A percentile compares a stretch with the other conserved stretches of the same genome.
Evolutionary conservation across 2,329 filamentous ascomycete species (phyloP).

Genomic region (Neofusicoccum umdonicola): DNA sequence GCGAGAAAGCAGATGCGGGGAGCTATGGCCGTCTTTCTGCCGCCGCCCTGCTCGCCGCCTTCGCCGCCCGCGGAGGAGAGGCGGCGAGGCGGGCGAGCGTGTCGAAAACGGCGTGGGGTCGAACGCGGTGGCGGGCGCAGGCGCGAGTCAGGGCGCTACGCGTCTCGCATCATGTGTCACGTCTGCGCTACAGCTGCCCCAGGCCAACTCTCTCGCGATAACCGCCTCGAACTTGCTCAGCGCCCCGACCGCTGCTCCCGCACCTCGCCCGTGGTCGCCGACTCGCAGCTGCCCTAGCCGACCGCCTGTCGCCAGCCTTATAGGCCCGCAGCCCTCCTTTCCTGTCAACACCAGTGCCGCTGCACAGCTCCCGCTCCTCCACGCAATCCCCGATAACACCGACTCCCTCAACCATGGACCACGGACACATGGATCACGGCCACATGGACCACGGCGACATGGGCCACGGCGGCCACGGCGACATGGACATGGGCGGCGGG

Average conservation of each 20-base stretch:
- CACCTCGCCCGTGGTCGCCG: neutral
- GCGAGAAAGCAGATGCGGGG: neutral
- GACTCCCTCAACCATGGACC: conserved; percentile 23
- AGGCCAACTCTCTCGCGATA: neutral
- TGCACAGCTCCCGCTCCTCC: neutral
- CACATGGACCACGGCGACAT: conserved; percentile 55
- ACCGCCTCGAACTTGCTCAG: conserved; percentile 15
- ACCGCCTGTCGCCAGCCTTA: neutral
- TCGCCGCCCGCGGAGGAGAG: neutral
- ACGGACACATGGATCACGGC: conserved; percentile 51
- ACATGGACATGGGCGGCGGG: conserved; percentile 36
- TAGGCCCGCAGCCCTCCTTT: neutral
- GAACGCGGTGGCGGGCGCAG: neutral
- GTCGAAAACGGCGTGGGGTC: neutral
- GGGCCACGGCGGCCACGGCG: conserved; percentile 47
- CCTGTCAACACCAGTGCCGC: neutral
- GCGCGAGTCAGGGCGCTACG: conserved; percentile 4
- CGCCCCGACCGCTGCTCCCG: neutral
- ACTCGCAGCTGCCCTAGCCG: neutral
- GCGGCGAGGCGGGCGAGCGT: too few species aligned
- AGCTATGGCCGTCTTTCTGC: conserved; percentile 5
- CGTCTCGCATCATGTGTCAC: neutral
- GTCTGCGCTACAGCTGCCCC: neutral
- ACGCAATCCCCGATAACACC: neutral
- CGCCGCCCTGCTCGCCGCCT: neutral